These are phyloP conservation scores for Tricholoma matsutake DNA, from an alignment of 768 basidiomycete species.

Conservation along the genomic window DNA sequence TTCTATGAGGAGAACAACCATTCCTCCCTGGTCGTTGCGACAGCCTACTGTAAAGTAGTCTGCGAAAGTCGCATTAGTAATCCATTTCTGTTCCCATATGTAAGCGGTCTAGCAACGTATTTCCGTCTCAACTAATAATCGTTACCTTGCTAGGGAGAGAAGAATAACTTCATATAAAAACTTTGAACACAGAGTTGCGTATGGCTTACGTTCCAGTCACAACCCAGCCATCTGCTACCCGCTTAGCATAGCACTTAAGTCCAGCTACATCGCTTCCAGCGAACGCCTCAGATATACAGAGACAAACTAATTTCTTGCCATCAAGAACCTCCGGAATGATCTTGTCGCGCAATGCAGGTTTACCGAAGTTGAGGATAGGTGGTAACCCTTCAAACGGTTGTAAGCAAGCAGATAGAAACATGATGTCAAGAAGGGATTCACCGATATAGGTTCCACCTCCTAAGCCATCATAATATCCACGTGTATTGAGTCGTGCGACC, in stretches of 20 bases:
- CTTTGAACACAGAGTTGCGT: neutral
- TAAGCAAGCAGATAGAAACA: neutral
- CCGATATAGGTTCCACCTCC: slow-evolving; percentile 43
- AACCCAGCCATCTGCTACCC: slow-evolving; percentile 70
- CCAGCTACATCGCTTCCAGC: slow-evolving; percentile 77
- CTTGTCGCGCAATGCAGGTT: slow-evolving; percentile 57
- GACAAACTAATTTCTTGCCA: slow-evolving; percentile 68
- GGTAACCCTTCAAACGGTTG: slow-evolving; percentile 47
- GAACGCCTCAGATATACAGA: slow-evolving; percentile 88
- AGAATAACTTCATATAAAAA: neutral
- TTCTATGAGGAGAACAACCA: slow-evolving; percentile 14
- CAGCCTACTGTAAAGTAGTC: slow-evolving; percentile 56
- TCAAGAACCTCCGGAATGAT: slow-evolving; percentile 55
- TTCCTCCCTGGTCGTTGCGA: slow-evolving; percentile 41
- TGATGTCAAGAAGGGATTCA: slow-evolving; percentile 4
- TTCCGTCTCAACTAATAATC: neutral
- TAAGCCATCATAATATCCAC: slow-evolving; percentile 77
- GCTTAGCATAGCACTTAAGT: slow-evolving; percentile 66
- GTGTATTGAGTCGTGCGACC: slow-evolving; percentile 61
- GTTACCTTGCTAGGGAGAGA: neutral
- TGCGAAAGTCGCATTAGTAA: slow-evolving; percentile 43
- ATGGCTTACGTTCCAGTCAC: slow-evolving; percentile 71
- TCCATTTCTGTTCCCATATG: slow-evolving; percentile 16
- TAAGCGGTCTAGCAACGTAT: neutral
- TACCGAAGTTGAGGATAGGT: slow-evolving; percentile 76